A percentile compares a stretch with the other conserved stretches of the same genome.
Evolutionary conservation across 768 basidiomycete species (phyloP).

Genomic region (Lactifluus hygrophoroides): DNA sequence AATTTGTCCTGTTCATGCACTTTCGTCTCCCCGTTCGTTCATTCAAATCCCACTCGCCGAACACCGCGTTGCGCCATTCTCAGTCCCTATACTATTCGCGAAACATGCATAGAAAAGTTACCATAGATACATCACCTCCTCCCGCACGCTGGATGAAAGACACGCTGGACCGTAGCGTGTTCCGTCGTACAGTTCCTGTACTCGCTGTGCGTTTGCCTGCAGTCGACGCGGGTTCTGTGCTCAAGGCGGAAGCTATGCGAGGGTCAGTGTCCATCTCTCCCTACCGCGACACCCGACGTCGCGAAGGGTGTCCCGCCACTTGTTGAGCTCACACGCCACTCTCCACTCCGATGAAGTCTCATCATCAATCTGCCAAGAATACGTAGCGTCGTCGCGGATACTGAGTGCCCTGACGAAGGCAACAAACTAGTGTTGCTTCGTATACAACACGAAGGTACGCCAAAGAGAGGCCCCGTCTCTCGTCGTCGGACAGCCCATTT

Average conservation of each 20-base stretch:
- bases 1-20: not conserved
- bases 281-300: not conserved
- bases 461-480: not conserved
- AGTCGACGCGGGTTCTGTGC: constrained; percentile 42
- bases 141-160: constrained; percentile 42
- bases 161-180: constrained; percentile 52
- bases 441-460: constrained; percentile 50
- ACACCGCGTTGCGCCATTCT: not conserved
- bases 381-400: constrained; percentile 47
- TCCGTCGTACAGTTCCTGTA: constrained; percentile 56
- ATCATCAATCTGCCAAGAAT: constrained; percentile 65
- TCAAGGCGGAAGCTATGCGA: constrained; percentile 51
- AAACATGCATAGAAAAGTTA: constrained; percentile 1
- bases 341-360: constrained; percentile 32
- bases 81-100: not conserved
- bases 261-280: constrained; percentile 35
- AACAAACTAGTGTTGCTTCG: constrained; percentile 58
- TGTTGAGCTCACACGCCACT: not conserved
- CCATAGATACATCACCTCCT: constrained; percentile 35
- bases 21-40: not conserved
- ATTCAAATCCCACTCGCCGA: not conserved
- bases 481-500: not conserved
- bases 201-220: constrained; percentile 60
- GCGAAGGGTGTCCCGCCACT: not conserved
- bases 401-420: constrained; percentile 37